Conservation (phyloP, 192 early-diverging fungal species). For the Mortierella antarctica region DNA sequence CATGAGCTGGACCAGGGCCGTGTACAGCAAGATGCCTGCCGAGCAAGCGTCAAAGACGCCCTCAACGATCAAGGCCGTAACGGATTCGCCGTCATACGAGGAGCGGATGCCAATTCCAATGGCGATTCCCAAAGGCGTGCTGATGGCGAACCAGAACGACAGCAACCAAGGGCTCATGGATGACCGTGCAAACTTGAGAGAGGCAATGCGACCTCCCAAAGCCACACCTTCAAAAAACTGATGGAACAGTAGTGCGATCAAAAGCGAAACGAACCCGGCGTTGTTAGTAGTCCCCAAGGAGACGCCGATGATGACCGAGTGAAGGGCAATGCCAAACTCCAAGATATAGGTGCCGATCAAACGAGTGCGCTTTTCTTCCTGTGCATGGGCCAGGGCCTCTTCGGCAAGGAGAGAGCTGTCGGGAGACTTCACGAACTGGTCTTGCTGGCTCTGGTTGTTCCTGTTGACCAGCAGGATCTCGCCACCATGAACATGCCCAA, state of each 20-base stretch:
- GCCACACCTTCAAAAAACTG: constrained; percentile 86
- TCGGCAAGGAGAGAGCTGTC: constrained; percentile 3
- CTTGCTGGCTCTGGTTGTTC: constrained; percentile 12
- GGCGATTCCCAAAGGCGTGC: constrained; percentile 84
- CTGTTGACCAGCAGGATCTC: constrained; percentile 42
- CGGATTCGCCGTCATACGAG: constrained; percentile 66
- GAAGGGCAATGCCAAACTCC: constrained; percentile 82
- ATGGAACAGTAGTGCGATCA: constrained; percentile 66
- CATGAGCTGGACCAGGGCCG: constrained; percentile 79
- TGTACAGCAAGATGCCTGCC: constrained; percentile 87
- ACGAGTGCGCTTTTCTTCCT: constrained; percentile 32
- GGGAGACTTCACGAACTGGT: neutral
- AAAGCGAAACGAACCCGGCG: constrained; percentile 63
- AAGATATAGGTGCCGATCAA: constrained; percentile 73
- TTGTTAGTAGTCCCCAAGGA: constrained; percentile 68
- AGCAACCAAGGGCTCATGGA: constrained; percentile 64
- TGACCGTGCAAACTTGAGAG: constrained; percentile 47
- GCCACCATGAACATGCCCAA: constrained; percentile 40
- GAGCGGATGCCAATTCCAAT: constrained; percentile 80
- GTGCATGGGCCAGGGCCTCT: neutral
- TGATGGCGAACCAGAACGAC: constrained; percentile 73
- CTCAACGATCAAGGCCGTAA: constrained; percentile 68
- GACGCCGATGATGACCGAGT: constrained; percentile 83
- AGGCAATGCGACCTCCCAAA: constrained; percentile 77
- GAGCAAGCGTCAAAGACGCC: constrained; percentile 85